Evolutionary conservation across 106 monocot genomes (phyloP).

Genomic region (Hemerocallis citrina): DNA sequence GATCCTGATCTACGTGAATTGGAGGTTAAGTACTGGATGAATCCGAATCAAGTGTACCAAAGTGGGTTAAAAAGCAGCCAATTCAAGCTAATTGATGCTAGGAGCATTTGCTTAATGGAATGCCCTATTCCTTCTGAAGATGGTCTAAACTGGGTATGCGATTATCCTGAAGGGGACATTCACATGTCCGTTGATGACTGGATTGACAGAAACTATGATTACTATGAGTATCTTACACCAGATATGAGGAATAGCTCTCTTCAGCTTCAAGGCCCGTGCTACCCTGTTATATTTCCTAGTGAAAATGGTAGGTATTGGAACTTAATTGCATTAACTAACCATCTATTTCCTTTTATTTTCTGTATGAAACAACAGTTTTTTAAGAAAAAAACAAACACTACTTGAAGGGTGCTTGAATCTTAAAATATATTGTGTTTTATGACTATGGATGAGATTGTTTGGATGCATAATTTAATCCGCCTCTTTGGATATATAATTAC

Average conservation of each 20-base stretch:
- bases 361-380: neutral
- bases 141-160: constrained; percentile 81
- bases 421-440: neutral
- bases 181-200: constrained; percentile 80
- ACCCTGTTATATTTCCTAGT: constrained; percentile 93
- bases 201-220: constrained; percentile 94
- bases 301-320: constrained; percentile 62
- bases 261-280: constrained; percentile 97
- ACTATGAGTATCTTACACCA: constrained; percentile 93
- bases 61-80: constrained; percentile 48
- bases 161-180: constrained; percentile 98
- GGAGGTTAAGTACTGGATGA: constrained; percentile 68
- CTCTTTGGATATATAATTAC: neutral
- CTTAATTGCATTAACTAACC: neutral
- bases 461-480: neutral
- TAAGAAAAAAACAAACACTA: neutral
- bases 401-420: neutral
- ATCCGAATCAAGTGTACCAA: constrained; percentile 67
- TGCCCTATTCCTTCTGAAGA: constrained; percentile 80
- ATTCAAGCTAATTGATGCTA: constrained; percentile 46
- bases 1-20: constrained; percentile 65
- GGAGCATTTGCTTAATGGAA: constrained; percentile 69
- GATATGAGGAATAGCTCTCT: constrained; percentile 95
- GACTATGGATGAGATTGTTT: neutral
- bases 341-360: neutral